Percentiles rank a stretch among this genome's conserved stretches.
phyloP scores from a whole-genome alignment of 1,139 yeast species.

The Saccharomyces pastorianus region DNA sequence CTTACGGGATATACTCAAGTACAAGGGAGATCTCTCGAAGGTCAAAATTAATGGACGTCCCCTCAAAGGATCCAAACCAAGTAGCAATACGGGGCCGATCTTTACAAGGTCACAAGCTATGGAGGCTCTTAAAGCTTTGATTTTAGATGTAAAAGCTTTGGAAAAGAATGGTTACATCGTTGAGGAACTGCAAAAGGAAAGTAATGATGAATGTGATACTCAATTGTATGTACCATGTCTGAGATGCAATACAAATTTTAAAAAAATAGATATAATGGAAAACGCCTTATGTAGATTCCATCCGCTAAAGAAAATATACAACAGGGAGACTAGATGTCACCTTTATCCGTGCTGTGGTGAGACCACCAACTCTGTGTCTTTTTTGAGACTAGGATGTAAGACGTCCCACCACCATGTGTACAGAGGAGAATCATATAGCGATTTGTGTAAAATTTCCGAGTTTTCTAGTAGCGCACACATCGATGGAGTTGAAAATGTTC shows the following conservation, averaged over 20 bases:
- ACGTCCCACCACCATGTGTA: conserved; percentile 58
- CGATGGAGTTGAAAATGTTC: conserved; percentile 39
- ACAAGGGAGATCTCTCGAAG: conserved; percentile 24
- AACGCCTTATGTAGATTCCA: conserved; percentile 27
- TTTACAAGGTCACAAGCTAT: conserved; percentile 12
- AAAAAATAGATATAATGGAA: conserved; percentile 20
- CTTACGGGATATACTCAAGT: conserved; percentile 24
- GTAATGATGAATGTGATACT: conserved; percentile 2
- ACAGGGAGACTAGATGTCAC: conserved; percentile 18
- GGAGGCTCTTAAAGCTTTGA: conserved; percentile 13
- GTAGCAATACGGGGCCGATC: conserved; percentile 5
- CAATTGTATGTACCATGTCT: conserved; percentile 17
- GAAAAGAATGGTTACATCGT: conserved; percentile 24
- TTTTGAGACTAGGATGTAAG: conserved; percentile 46
- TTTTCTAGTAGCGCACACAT: conserved; percentile 15
- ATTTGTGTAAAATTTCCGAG: conserved; percentile 33
- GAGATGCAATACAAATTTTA: conserved; percentile 27
- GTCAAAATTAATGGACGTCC: conserved; percentile 20
- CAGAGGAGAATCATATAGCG: conserved; percentile 45
- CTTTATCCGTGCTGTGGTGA: conserved; percentile 32
- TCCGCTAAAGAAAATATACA: conserved; percentile 22
- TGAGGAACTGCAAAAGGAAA: conserved; percentile 4
- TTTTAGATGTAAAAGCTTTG: conserved; percentile 16
- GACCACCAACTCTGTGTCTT: conserved; percentile 32
- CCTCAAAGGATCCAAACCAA: conserved; percentile 6